Conservation (phyloP, 495 filamentous ascomycete genomes). For the Trypethelium eluteriae region DNA sequence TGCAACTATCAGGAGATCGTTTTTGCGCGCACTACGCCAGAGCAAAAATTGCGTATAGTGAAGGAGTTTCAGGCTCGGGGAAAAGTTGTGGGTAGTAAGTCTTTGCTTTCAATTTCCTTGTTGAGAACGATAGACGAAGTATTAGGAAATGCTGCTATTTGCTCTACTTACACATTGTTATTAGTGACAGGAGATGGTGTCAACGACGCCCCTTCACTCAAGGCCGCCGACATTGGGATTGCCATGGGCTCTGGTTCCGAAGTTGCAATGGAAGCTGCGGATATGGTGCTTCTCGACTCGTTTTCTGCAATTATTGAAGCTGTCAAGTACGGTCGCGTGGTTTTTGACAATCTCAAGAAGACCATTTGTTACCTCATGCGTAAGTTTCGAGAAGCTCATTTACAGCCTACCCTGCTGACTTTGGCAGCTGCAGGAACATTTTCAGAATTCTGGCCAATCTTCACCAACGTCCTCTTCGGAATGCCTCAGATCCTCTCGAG, state of each 20-base stretch:
- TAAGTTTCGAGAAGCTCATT: neutral
- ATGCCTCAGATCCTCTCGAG: constrained; percentile 34
- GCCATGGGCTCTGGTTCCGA: constrained; percentile 24
- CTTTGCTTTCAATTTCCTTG: too few relatives aligned
- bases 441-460: constrained; percentile 37
- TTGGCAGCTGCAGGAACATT: constrained; percentile 27
- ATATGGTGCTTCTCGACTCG: constrained; percentile 26
- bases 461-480: constrained; percentile 36
- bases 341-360: constrained; percentile 29
- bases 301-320: constrained; percentile 24
- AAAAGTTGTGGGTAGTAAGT: constrained; percentile 9
- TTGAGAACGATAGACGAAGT: too few relatives aligned
- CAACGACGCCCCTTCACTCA: constrained; percentile 26
- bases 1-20: constrained; percentile 40
- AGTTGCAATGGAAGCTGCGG: constrained; percentile 27
- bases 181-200: constrained; percentile 25
- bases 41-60: constrained; percentile 27
- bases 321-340: constrained; percentile 24
- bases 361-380: constrained; percentile 27
- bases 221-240: constrained; percentile 25
- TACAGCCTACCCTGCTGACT: neutral
- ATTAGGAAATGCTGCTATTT: neutral
- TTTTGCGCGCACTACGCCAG: constrained; percentile 26
- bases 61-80: constrained; percentile 21
- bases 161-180: neutral